Conservation (phyloP, 1,284 basidiomycete genomes). For the Leccinum pachyderme region DNA sequence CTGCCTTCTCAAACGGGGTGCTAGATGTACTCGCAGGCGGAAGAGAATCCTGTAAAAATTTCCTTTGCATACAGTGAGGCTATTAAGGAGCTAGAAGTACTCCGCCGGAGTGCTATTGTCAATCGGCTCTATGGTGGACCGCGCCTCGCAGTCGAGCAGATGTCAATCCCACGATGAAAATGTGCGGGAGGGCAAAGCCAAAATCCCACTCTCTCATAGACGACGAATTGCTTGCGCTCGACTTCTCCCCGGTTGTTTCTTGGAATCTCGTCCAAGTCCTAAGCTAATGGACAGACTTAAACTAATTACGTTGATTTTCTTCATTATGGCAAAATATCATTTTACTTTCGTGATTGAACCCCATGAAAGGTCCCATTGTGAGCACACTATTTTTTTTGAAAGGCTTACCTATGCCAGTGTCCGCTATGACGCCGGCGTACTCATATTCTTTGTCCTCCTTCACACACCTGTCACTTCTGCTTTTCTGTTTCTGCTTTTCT, state of each 20-base stretch:
- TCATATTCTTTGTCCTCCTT: background rate
- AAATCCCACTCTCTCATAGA: background rate
- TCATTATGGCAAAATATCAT: background rate
- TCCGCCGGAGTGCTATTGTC: slow-evolving; percentile 76
- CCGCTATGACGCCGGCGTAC: background rate
- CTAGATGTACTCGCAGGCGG: slow-evolving; percentile 39
- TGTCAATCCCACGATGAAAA: background rate
- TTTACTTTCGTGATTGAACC: background rate
- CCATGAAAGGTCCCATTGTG: background rate
- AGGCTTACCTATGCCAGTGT: background rate
- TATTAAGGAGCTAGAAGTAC: slow-evolving; percentile 64
- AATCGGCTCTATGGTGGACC: slow-evolving; percentile 85
- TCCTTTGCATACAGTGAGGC: slow-evolving; percentile 67
- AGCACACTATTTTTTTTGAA: background rate
- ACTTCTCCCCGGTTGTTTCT: background rate
- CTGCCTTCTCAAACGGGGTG: background rate
- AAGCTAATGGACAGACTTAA: background rate
- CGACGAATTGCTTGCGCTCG: background rate
- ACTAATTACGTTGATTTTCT: background rate
- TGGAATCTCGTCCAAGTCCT: background rate
- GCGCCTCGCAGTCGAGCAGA: slow-evolving; percentile 77
- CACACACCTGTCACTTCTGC: background rate
- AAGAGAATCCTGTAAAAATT: slow-evolving; percentile 58
- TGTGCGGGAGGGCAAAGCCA: background rate
- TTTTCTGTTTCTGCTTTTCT: background rate